These are phyloP conservation scores for Pyrenochaeta sp. DNA, from an alignment of 2,329 filamentous ascomycete genomes.

Conservation along the genomic window DNA sequence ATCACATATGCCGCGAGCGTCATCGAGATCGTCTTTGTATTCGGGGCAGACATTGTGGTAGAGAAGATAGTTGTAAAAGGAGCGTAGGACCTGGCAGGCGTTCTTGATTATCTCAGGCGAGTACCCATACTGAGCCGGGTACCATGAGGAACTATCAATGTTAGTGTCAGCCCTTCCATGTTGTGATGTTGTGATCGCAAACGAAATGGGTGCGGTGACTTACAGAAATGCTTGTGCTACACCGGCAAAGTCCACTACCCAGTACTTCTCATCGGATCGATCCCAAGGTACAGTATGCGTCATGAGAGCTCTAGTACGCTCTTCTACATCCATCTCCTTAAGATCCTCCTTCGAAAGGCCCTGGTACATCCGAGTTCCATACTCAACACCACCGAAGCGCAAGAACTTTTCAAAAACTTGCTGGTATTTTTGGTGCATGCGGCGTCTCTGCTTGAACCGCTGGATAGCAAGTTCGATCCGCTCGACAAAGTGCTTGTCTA, in stretches of 20 bases:
- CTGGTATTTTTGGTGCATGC: constrained; percentile 68
- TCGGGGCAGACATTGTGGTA: constrained; percentile 88
- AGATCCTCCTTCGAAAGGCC: constrained; percentile 68
- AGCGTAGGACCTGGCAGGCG: constrained; percentile 74
- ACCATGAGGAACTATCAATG: constrained; percentile 60
- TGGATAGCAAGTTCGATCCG: constrained; percentile 87
- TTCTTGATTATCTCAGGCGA: constrained; percentile 60
- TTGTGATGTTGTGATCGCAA: neutral
- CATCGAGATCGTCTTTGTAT: constrained; percentile 70
- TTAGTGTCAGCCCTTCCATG: too few relatives aligned
- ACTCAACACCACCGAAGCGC: constrained; percentile 80
- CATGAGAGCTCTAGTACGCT: constrained; percentile 70
- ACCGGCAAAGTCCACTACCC: constrained; percentile 81
- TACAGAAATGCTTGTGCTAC: constrained; percentile 82
- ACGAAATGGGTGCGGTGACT: constrained; percentile 38
- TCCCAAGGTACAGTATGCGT: constrained; percentile 65
- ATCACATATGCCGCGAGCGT: constrained; percentile 72
- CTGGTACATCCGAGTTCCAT: constrained; percentile 67
- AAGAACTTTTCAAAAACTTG: constrained; percentile 82
- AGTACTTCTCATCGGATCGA: constrained; percentile 61
- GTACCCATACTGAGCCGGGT: constrained; percentile 63
- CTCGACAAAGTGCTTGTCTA: constrained; percentile 58
- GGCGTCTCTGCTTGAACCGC: constrained; percentile 78
- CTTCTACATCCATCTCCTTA: constrained; percentile 66
- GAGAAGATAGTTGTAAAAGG: constrained; percentile 88